Base-by-base conservation (phyloP, 305 asterid genomes). In the Fraxinus sp. region DNA sequence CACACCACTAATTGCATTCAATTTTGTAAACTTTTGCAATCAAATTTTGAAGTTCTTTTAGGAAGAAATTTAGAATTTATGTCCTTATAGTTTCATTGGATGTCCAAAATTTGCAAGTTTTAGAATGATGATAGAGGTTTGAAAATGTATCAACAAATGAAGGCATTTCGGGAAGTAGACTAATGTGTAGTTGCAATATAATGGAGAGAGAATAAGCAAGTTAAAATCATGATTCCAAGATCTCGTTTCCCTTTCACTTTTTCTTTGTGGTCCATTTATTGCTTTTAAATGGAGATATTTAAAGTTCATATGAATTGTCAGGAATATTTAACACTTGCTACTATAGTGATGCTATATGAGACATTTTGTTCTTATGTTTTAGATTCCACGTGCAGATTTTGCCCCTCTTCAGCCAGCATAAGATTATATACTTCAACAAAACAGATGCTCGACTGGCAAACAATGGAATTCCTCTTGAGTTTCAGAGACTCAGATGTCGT, bases 371-470 rank as follows among this genome's bases (percentile, higher is more conserved):
- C 83, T 49, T 62, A 62, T 62, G 59, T 59, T 82, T 52, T 30
- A 30, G 86, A 74, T 82, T 32, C 59, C 52, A 86, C 52, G 18
- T 90, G 91, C 95, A 97, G 98, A 92, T 97, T 86, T 86, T 95
- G 82, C 99, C 99, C 72, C 92, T 95, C 81, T 97, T 89, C 89
- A 92, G 84, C 70, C 89, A 90, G 90, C 90, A 95, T 90, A 91
- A 92, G 89, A 95, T 95, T 86, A 87, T 97, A 87, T 98, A 92
- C 90, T 97, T 97, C 89, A 95, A 95, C 88, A 92, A 90, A 87
- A 97, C 98, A 73, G 98, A 97, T 89, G 64, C 98, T 9, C 92
- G 99, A 46, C 88, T 97, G 62, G 96, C 97, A 72, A 97, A 97
- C 91, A 97, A 95, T 83, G 98, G 98, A 79, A 89, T 97, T 30